These are phyloP conservation scores for Nasturtium officinale DNA, from an alignment of 345 rosid species.

Conservation along the genomic window DNA sequence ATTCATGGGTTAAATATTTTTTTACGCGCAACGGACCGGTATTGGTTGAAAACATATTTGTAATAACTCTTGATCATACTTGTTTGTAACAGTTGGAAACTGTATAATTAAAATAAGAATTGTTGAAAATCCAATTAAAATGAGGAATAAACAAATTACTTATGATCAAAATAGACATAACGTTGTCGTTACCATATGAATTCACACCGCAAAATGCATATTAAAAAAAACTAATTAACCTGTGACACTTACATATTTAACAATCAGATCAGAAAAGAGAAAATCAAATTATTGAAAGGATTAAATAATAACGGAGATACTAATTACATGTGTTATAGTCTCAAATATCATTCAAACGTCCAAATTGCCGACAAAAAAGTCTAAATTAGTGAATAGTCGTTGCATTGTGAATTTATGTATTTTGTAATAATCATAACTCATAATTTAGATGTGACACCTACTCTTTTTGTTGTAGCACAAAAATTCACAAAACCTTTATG, in stretches of 20 bases:
- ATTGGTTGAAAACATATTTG: constrained; percentile 2
- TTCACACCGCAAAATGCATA: too few species aligned
- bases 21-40: too few species aligned
- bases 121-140: not conserved
- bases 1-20: too few species aligned
- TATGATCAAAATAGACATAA: too few species aligned
- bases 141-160: too few species aligned
- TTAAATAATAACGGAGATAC: not conserved
- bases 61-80: not conserved
- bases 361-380: constrained; percentile 41
- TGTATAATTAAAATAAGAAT: not conserved
- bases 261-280: constrained; percentile 1
- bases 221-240: not conserved
- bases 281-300: not conserved
- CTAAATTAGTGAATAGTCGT: constrained; percentile 22
- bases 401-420: constrained; percentile 1
- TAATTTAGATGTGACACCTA: constrained; percentile 36
- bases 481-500: not conserved
- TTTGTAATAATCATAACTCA: constrained; percentile 29
- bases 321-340: not conserved
- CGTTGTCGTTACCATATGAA: not conserved
- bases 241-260: not conserved
- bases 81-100: constrained; percentile 19
- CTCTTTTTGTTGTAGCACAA: constrained; percentile 12
- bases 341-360: constrained; percentile 7